Conservation (phyloP, 306 rosid genomes). For the Purshia tridentata region DNA sequence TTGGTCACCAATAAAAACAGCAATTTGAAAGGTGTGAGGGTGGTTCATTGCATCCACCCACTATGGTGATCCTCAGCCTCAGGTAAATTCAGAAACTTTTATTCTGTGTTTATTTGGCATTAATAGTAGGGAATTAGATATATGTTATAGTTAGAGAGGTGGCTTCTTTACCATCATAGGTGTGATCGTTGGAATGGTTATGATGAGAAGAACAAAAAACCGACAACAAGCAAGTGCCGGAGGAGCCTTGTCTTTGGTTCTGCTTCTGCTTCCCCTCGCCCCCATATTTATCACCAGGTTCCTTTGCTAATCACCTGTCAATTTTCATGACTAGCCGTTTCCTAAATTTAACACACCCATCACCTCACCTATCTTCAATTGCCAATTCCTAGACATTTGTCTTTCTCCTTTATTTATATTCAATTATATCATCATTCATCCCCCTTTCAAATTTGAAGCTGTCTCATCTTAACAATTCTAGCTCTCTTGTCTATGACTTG, state of each 20-base stretch:
- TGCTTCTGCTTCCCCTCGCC: conserved; percentile 12
- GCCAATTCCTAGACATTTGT: background rate
- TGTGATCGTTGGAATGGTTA: conserved; percentile 7
- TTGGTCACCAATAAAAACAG: too few species aligned
- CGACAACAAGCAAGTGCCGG: conserved; percentile 9
- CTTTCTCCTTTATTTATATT: background rate
- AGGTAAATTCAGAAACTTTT: background rate
- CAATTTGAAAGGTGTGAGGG: background rate
- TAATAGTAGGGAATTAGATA: background rate
- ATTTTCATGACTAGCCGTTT: background rate
- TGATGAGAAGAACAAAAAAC: background rate
- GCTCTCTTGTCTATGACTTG: too few species aligned
- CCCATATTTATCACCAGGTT: conserved; percentile 10
- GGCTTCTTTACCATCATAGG: conserved; percentile 1
- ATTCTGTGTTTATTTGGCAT: background rate
- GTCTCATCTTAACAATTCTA: background rate
- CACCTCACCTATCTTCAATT: background rate
- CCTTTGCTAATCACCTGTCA: background rate
- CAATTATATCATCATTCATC: background rate
- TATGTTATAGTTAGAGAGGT: background rate
- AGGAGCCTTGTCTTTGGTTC: conserved; percentile 20
- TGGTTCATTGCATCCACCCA: background rate
- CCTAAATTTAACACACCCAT: background rate
- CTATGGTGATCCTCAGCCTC: background rate
- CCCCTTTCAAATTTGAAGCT: background rate